phyloP scores from a whole-genome alignment of 1,284 basidiomycete species.

The Microbotryomycetes sp. region DNA sequence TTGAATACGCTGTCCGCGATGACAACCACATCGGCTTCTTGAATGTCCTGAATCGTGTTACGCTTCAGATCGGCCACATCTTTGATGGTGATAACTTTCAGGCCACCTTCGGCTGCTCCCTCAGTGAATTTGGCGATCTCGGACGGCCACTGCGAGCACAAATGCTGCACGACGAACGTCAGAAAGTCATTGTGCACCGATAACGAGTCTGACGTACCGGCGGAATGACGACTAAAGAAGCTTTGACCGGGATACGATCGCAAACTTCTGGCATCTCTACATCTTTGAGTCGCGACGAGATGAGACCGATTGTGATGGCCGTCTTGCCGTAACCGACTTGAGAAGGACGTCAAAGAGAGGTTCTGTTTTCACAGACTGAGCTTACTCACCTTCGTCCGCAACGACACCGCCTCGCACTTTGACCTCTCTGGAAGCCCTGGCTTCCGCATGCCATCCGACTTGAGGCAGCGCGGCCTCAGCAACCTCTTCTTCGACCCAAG shows the following conservation, averaged over 20 bases:
- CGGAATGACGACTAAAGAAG: slow-evolving; percentile 78
- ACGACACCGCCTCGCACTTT: slow-evolving; percentile 80
- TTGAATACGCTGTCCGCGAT: slow-evolving; percentile 80
- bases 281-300: slow-evolving; percentile 59
- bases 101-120: slow-evolving; percentile 47
- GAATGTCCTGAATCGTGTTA: slow-evolving; percentile 64
- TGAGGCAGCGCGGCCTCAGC: slow-evolving; percentile 78
- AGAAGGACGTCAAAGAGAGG: background rate
- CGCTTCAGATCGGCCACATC: slow-evolving; percentile 66
- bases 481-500: slow-evolving; percentile 87
- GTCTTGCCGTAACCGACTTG: slow-evolving; percentile 91
- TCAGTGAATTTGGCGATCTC: slow-evolving; percentile 71
- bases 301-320: slow-evolving; percentile 82
- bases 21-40: slow-evolving; percentile 78
- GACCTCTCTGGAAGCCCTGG: slow-evolving; percentile 69
- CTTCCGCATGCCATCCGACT: slow-evolving; percentile 87
- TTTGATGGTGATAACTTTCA: slow-evolving; percentile 63
- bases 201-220: slow-evolving; percentile 40
- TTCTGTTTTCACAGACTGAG: background rate
- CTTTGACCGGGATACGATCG: slow-evolving; percentile 67
- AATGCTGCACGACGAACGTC: slow-evolving; percentile 46
- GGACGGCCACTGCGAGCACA: slow-evolving; percentile 81
- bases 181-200: background rate
- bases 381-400: slow-evolving; percentile 60
- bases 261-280: slow-evolving; percentile 46